A percentile compares a stretch with the other conserved stretches of the same genome.
Conservation (phyloP, 2,329 filamentous ascomycete genomes). For the Diaporthe aspalathi region DNA sequence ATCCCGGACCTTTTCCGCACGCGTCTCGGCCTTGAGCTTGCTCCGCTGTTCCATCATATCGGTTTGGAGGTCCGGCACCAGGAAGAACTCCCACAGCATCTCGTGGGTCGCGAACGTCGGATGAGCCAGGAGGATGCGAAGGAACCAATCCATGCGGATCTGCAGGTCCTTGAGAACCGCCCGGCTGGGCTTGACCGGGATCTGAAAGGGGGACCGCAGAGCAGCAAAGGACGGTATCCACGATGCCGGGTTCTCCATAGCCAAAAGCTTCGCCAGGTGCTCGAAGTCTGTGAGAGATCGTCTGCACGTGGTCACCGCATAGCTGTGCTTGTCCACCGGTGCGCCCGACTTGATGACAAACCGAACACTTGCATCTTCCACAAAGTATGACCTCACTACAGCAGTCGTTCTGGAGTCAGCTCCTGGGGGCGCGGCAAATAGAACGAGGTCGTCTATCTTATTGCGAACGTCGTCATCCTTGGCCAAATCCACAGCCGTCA, state of each 20-base stretch:
- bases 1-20: slow-evolving; percentile 86
- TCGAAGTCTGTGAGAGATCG: slow-evolving; percentile 91
- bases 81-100: slow-evolving; percentile 98
- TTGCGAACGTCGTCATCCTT: slow-evolving; percentile 99
- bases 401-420: slow-evolving; percentile 87
- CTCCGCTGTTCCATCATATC: slow-evolving; percentile 92
- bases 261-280: slow-evolving; percentile 84
- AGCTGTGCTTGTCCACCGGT: slow-evolving; percentile 82
- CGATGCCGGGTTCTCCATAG: slow-evolving; percentile 91
- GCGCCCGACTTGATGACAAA: slow-evolving; percentile 95
- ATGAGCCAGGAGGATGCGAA: slow-evolving; percentile 87
- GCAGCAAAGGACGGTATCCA: slow-evolving; percentile 87
- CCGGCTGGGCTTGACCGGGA: slow-evolving; percentile 90
- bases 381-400: slow-evolving; percentile 94
- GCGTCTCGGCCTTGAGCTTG: slow-evolving; percentile 84
- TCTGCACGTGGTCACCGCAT: slow-evolving; percentile 94
- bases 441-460: slow-evolving; percentile 90
- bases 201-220: slow-evolving; percentile 88
- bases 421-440: slow-evolving; percentile 80
- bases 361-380: slow-evolving; percentile 93
- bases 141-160: slow-evolving; percentile 84
- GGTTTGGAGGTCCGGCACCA: slow-evolving; percentile 92
- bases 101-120: slow-evolving; percentile 96
- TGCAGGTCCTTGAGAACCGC: slow-evolving; percentile 90
- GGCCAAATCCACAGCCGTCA: slow-evolving; percentile 94